phyloP scores from a whole-genome alignment of 306 rosid genomes.

The Cicer yamashitae region DNA sequence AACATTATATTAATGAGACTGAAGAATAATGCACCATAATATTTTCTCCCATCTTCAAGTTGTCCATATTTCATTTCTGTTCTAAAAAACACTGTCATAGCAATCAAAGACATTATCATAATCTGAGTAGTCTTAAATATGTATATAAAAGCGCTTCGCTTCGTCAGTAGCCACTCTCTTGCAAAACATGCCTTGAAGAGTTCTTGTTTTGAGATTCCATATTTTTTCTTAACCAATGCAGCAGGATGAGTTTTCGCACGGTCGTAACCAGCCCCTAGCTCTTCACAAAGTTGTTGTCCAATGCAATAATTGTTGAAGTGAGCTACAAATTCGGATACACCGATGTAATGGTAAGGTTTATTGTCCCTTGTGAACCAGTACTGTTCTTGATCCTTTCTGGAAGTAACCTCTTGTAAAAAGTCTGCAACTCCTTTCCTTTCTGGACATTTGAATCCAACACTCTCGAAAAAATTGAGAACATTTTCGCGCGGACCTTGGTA shows the following conservation, averaged over 20 bases:
- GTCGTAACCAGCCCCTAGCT: slow-evolving; percentile 61
- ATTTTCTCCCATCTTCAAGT: slow-evolving; percentile 66
- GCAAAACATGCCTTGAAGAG: slow-evolving; percentile 76
- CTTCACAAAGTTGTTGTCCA: slow-evolving; percentile 52
- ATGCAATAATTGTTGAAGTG: slow-evolving; percentile 48
- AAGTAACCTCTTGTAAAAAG: slow-evolving; percentile 80
- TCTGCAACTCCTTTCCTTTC: slow-evolving; percentile 80
- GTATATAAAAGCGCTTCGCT: slow-evolving; percentile 66
- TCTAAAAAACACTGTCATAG: slow-evolving; percentile 71
- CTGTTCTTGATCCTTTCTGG: slow-evolving; percentile 80
- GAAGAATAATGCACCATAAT: slow-evolving; percentile 70
- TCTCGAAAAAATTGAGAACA: slow-evolving; percentile 61
- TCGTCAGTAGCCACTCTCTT: slow-evolving; percentile 76
- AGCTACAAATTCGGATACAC: slow-evolving; percentile 56
- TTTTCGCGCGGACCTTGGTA: slow-evolving; percentile 78
- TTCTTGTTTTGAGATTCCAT: slow-evolving; percentile 69
- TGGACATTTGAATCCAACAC: slow-evolving; percentile 74
- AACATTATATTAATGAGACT: slow-evolving; percentile 75
- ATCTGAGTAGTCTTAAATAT: slow-evolving; percentile 78
- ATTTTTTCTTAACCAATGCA: slow-evolving; percentile 66
- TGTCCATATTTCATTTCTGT: slow-evolving; percentile 68
- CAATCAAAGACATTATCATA: slow-evolving; percentile 61
- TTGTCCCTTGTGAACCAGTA: slow-evolving; percentile 63
- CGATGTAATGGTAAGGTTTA: slow-evolving; percentile 58
- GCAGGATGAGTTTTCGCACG: slow-evolving; percentile 57